Conservation (phyloP, 768 basidiomycete species). For the Boletus sp. region DNA sequence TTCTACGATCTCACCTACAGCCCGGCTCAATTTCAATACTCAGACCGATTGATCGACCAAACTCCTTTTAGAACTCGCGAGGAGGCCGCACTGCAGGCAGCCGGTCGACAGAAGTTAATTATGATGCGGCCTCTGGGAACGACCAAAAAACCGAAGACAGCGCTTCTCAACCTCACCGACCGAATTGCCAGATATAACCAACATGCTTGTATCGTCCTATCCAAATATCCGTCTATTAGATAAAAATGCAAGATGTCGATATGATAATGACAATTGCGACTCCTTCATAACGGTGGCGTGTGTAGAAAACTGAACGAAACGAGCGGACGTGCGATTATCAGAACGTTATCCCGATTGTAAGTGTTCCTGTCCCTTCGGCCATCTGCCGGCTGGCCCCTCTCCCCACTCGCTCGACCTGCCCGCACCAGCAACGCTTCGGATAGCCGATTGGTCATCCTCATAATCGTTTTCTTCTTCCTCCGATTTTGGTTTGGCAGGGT, state of each 20-base stretch:
- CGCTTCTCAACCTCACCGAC: slow-evolving; percentile 5
- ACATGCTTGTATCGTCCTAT: slow-evolving; percentile 23
- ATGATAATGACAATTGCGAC: slow-evolving; percentile 24
- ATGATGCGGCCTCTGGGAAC: slow-evolving; percentile 13
- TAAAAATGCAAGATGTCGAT: slow-evolving; percentile 28
- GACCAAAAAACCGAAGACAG: slow-evolving; percentile 9
- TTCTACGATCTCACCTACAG: background rate
- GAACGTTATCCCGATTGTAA: slow-evolving; percentile 24
- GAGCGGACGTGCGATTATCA: slow-evolving; percentile 8
- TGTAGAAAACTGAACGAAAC: slow-evolving; percentile 3
- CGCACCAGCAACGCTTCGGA: slow-evolving; percentile 1
- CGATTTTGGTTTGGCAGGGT: slow-evolving; percentile 15
- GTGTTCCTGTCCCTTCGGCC: slow-evolving; percentile 16
- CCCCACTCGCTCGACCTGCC: slow-evolving; percentile 15
- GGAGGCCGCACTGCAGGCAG: slow-evolving; percentile 34
- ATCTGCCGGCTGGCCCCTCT: slow-evolving; percentile 16
- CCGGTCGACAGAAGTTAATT: slow-evolving; percentile 26
- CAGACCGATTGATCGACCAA: slow-evolving; percentile 13
- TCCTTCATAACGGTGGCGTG: slow-evolving; percentile 21
- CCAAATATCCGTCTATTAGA: slow-evolving; percentile 39
- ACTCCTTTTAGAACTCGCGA: slow-evolving; percentile 15
- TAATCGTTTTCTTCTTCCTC: slow-evolving; percentile 26
- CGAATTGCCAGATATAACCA: slow-evolving; percentile 26
- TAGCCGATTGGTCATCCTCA: slow-evolving; percentile 13
- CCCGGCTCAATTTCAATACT: slow-evolving; percentile 2